Conservation (phyloP, 2,329 filamentous ascomycete genomes). For the Thermomyces lanuginosus region DNA sequence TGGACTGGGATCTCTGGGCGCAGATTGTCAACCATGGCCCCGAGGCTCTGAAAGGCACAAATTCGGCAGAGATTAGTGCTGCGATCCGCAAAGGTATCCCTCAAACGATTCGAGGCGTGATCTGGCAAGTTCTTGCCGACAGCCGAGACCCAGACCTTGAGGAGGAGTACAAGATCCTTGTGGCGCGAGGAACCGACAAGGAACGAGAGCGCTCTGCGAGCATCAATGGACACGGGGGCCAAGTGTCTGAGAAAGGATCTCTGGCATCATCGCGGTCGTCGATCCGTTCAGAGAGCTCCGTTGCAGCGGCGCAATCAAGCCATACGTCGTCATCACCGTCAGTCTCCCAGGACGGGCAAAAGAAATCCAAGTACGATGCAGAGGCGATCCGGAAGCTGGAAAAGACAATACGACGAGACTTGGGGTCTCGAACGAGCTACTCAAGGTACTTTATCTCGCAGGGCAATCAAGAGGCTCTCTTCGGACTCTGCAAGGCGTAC, state of each 20-base stretch:
- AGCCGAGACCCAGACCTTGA: slow-evolving; percentile 90
- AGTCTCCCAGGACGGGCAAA: slow-evolving; percentile 47
- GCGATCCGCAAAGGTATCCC: slow-evolving; percentile 91
- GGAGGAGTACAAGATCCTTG: slow-evolving; percentile 65
- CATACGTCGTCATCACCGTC: slow-evolving; percentile 41
- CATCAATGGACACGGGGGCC: slow-evolving; percentile 37
- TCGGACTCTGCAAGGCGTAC: slow-evolving; percentile 94
- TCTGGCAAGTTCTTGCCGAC: slow-evolving; percentile 93
- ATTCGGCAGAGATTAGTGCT: slow-evolving; percentile 72
- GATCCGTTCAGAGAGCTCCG: slow-evolving; percentile 60
- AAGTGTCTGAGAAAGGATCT: slow-evolving; percentile 45
- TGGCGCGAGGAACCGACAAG: slow-evolving; percentile 64
- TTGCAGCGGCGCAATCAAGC: slow-evolving; percentile 38
- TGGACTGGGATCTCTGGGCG: slow-evolving; percentile 99
- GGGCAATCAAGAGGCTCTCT: slow-evolving; percentile 81
- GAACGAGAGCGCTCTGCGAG: slow-evolving; percentile 47
- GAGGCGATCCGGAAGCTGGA: slow-evolving; percentile 65
- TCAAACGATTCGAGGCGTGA: slow-evolving; percentile 87
- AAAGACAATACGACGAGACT: slow-evolving; percentile 76
- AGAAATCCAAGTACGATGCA: slow-evolving; percentile 62
- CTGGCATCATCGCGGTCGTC: slow-evolving; percentile 69
- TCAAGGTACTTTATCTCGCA: slow-evolving; percentile 88
- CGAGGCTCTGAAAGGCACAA: slow-evolving; percentile 70
- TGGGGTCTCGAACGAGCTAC: slow-evolving; percentile 86
- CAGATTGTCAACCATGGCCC: slow-evolving; percentile 88